Evolutionary conservation across 345 rosid species (phyloP), one percentile per base, ranked within the genome.

Genomic region (Citrus unshiu): DNA sequence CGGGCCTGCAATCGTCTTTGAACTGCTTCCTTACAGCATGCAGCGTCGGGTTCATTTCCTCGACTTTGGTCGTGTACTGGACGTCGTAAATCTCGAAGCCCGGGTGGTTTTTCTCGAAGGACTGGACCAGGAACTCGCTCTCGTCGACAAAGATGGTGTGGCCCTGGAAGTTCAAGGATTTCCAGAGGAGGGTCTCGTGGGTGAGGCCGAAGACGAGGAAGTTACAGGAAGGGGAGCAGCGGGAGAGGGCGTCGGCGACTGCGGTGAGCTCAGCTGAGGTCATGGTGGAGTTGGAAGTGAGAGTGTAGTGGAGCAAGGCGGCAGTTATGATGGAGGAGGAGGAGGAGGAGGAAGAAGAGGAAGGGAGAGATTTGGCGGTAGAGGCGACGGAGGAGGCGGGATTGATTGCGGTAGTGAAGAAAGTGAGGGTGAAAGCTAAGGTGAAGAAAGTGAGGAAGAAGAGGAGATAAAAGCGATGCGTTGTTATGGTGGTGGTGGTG

Each of bases 121-220:
- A 83, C 4, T 92, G 87, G 62, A 89, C 92, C 1, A 84, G 74
- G 80, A 87, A 92, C 85, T 92, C 91, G 64, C 77, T 92, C 62
- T 95, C 99, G 75, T 91, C 97, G 39, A 95, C 87, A 70, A 95
- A 91, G 59, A 95, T 83, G 12, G 98, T 92, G 43, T 81, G 92
- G 37, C 98, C 99, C 25, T 68, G 81, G 83, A 85, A 82, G 68
- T 95, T 92, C 66, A 93, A 83, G 10, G 97, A 89, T 82, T 88
- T 85, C 97, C 94, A 95, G 43, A 95, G 86, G 79, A 90, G 96
- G 78, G 97, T 86, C 74, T 95, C 99, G 84, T 93, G 95, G 35
- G 92, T 82, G 4, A 95, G 83, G 16, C 98, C 98, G 74, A 93
- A 95, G 35, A 95, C 75, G 65, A 95, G 93, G 81, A 95, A 80